Base-by-base conservation (phyloP, 2,329 filamentous ascomycete species). In the Colletotrichum tabaci region DNA sequence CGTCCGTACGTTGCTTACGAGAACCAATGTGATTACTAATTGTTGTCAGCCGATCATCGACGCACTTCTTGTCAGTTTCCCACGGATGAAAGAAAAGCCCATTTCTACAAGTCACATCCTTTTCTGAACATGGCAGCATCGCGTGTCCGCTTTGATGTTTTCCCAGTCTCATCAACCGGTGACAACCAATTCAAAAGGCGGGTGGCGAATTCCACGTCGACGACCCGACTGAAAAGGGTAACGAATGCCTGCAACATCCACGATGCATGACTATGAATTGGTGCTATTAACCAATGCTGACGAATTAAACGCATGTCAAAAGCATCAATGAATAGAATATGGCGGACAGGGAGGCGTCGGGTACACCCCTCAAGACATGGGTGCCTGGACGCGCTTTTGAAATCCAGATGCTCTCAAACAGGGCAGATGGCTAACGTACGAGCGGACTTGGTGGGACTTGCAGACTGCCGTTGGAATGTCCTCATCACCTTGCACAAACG, bases 381-480 rank as follows among this genome's bases (percentile, higher is more conserved):
- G 38, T 15, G 55, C 38, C 7, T 6, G n/a, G n/a, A 52, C n/a
- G 47, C 18, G 47, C 18, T 21, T 21, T 42, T 42, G 30, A 52
- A 23, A 47, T 42, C 15, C 16, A 62, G 46, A 52, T 52, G n/a
- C 18, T 23, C 15, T 26, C 16, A 62, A 62, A 62, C 47, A 40
- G 21, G 47, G 60, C 60, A 62, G 47, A 47, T 42, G 60, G 60
- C 60, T 26, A 61, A 50, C 26, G 30, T 16, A 38, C 15, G 23
- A 46, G 21, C 15, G 49, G 52, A 38, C 15, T 16, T 56, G 16
- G n/a, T 13, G 35, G 44, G 26, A 35, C 21, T 47, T 61, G 23
- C 35, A 56, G 30, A 53, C 53, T 35, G 52, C 52, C 18, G 52
- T n/a, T 30, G 18, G 35, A 16, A 56, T 21, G 23, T 7, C 23